Percentiles rank a stretch among this genome's conserved stretches.
These are phyloP conservation scores for Blastocystis sp. DNA, from an alignment of 352 stramenopile species.

Conservation along the genomic window DNA sequence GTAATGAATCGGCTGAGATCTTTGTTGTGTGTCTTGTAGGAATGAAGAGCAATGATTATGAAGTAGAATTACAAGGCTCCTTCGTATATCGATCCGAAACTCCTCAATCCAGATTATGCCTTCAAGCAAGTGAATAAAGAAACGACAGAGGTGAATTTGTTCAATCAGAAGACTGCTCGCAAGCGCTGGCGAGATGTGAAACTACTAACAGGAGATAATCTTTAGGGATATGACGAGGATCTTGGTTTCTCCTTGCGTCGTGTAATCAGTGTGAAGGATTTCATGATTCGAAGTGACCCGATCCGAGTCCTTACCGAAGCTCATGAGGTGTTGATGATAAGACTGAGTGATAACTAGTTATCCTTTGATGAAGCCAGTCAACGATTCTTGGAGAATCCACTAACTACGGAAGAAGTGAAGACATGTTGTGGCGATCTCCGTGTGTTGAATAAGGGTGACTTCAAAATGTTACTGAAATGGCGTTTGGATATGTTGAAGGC, in stretches of 20 bases:
- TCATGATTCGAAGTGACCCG: slow-evolving; percentile 80
- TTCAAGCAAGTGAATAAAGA: slow-evolving; percentile 77
- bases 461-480: slow-evolving; percentile 92
- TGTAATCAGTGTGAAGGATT: slow-evolving; percentile 76
- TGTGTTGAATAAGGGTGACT: slow-evolving; percentile 92
- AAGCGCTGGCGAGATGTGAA: slow-evolving; percentile 80
- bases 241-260: slow-evolving; percentile 77
- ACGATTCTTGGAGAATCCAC: slow-evolving; percentile 66
- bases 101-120: slow-evolving; percentile 92
- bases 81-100: slow-evolving; percentile 85
- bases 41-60: background rate
- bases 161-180: slow-evolving; percentile 91
- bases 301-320: slow-evolving; percentile 87
- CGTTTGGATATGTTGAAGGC: slow-evolving; percentile 79
- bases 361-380: slow-evolving; percentile 67
- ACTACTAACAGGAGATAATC: slow-evolving; percentile 50
- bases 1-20: slow-evolving; percentile 97
- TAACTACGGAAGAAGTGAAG: slow-evolving; percentile 76
- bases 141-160: slow-evolving; percentile 84
- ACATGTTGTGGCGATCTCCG: slow-evolving; percentile 82
- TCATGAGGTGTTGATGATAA: slow-evolving; percentile 83
- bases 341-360: slow-evolving; percentile 57
- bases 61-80: slow-evolving; percentile 80
- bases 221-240: slow-evolving; percentile 81
- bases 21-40: slow-evolving; percentile 89